Conservation (phyloP, 306 rosid species). For the Argentina anserina region DNA sequence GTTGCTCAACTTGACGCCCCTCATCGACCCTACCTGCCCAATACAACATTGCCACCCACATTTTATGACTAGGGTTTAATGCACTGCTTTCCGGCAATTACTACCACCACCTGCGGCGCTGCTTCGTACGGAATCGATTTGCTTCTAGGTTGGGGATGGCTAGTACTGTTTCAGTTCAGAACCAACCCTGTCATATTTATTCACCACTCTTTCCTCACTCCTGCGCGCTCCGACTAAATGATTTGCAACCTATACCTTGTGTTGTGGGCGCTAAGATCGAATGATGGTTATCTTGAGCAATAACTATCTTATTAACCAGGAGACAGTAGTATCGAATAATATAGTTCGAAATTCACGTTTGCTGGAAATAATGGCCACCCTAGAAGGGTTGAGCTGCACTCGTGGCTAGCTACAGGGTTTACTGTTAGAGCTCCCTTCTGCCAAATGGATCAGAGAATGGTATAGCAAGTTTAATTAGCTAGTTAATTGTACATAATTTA, state of each 20-base stretch:
- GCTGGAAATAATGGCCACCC: too few relatives aligned
- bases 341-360: too few relatives aligned
- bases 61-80: conserved; percentile 2
- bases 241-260: not conserved
- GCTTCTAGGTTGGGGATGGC: not conserved
- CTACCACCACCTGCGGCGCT: not conserved
- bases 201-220: not conserved
- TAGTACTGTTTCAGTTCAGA: not conserved
- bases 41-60: conserved; percentile 24
- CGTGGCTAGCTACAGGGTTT: too few relatives aligned
- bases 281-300: not conserved
- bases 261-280: not conserved
- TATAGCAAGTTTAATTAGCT: too few relatives aligned
- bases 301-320: too few relatives aligned
- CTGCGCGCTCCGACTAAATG: not conserved
- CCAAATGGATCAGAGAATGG: too few relatives aligned
- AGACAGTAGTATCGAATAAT: too few relatives aligned
- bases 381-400: too few relatives aligned
- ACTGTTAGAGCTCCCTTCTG: too few relatives aligned
- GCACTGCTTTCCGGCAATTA: not conserved
- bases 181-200: not conserved
- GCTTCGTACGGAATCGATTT: not conserved
- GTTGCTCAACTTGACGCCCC: conserved; percentile 13
- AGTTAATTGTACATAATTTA: too few relatives aligned
- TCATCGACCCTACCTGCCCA: conserved; percentile 23